phyloP scores from a whole-genome alignment of 257 asterid genomes.

The Capsicum chinense region DNA sequence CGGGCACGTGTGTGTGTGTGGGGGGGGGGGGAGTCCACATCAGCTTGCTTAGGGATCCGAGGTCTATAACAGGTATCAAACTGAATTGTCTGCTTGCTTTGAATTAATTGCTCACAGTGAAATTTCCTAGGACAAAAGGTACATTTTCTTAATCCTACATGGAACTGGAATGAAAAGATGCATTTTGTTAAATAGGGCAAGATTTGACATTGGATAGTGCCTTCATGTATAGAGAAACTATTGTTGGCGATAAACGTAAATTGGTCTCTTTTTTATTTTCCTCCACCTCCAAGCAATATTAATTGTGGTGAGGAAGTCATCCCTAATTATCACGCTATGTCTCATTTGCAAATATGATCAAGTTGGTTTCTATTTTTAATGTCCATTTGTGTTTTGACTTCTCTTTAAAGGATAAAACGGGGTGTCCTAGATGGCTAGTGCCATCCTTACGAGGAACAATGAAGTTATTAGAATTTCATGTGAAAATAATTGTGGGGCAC shows the following conservation, averaged over 20 bases:
- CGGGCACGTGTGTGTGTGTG: background rate
- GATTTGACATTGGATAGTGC: background rate
- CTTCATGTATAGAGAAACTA: background rate
- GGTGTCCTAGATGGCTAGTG: background rate
- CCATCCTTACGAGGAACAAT: background rate
- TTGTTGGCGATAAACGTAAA: background rate
- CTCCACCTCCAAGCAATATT: background rate
- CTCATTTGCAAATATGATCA: background rate
- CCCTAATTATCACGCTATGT: background rate
- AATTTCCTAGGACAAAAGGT: background rate
- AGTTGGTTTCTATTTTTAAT: background rate
- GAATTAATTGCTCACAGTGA: conserved; percentile 1
- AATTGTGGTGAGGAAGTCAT: background rate
- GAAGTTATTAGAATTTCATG: background rate
- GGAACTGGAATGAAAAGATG: background rate
- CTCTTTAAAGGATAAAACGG: background rate
- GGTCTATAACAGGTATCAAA: background rate
- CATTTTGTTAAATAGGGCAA: background rate
- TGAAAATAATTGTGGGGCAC: no score
- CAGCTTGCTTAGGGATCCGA: background rate
- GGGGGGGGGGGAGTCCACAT: background rate
- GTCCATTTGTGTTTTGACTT: background rate
- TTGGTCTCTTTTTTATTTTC: background rate
- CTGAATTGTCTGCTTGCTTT: background rate
- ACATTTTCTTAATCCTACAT: background rate